These are phyloP conservation scores for barrel medic (Medicago truncatula) DNA, from an alignment of 306 rosid species.

Conservation along the genomic window DNA sequence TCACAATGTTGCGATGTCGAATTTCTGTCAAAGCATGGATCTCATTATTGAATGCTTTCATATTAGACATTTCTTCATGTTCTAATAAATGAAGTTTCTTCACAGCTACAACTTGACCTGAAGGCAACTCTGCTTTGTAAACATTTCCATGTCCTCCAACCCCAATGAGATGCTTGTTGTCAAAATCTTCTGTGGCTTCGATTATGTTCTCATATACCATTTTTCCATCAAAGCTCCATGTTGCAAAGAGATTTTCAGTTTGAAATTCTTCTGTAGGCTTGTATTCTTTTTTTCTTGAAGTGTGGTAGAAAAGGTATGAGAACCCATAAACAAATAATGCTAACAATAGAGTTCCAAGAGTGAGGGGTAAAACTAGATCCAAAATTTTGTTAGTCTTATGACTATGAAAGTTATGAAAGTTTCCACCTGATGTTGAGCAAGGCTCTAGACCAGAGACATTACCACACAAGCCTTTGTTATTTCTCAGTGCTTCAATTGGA, in stretches of 20 bases:
- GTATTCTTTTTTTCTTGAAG: neutral
- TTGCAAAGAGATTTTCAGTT: neutral
- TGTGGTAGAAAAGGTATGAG: neutral
- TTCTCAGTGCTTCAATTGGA: neutral
- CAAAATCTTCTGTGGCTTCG: neutral
- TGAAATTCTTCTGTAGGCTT: neutral
- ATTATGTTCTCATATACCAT: neutral
- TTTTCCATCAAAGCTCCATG: slow-evolving; percentile 5
- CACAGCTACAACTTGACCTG: slow-evolving; percentile 4
- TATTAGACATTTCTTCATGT: neutral
- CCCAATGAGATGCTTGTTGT: neutral
- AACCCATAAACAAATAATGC: neutral
- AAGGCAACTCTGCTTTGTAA: neutral
- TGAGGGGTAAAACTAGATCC: neutral
- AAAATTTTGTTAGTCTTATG: neutral
- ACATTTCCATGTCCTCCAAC: neutral
- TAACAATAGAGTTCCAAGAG: neutral
- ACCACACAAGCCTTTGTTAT: neutral
- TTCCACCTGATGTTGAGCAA: neutral
- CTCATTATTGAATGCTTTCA: neutral
- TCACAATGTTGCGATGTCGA: neutral
- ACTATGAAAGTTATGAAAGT: neutral
- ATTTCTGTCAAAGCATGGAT: neutral
- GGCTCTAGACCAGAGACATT: neutral
- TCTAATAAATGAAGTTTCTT: neutral